phyloP scores from a whole-genome alignment of 164 flowering plant genomes.

The Aristolochia californica region DNA sequence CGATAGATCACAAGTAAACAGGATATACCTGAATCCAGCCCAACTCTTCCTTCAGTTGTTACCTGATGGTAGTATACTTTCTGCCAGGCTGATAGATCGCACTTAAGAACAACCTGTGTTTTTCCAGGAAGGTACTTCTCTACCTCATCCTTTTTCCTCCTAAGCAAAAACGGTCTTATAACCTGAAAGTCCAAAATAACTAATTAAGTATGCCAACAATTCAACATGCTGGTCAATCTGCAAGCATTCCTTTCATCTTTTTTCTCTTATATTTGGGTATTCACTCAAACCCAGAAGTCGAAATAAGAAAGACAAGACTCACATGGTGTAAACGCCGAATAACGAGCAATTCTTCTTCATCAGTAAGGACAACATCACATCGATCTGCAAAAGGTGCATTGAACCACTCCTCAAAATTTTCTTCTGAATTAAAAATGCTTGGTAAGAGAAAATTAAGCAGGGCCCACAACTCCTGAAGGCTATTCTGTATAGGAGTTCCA shows the following conservation, averaged over 20 bases:
- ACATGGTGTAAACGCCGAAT: slow-evolving; percentile 98
- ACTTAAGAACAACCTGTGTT: slow-evolving; percentile 87
- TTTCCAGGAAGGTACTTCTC: slow-evolving; percentile 94
- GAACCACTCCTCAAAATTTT: slow-evolving; percentile 98
- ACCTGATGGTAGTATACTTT: slow-evolving; percentile 90
- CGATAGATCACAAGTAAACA: not conserved
- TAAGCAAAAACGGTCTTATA: slow-evolving; percentile 90
- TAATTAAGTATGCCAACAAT: not conserved
- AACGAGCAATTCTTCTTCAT: slow-evolving; percentile 81
- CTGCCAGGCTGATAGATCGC: slow-evolving; percentile 99
- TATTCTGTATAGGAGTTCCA: slow-evolving; percentile 98
- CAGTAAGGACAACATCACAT: slow-evolving; percentile 66
- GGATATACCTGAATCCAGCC: slow-evolving; percentile 70
- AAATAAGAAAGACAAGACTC: slow-evolving; percentile 11
- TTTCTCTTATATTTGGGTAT: too few species aligned
- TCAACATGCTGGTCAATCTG: too few species aligned
- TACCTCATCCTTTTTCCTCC: slow-evolving; percentile 97
- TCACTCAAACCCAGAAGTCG: too few species aligned
- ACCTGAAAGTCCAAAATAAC: slow-evolving; percentile 40
- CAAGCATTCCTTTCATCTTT: too few species aligned
- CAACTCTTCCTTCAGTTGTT: slow-evolving; percentile 82
- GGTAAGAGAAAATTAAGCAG: slow-evolving; percentile 97
- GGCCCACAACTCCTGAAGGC: slow-evolving; percentile 92
- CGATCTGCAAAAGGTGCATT: slow-evolving; percentile 98
- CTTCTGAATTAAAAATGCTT: slow-evolving; percentile 79